Conservation (phyloP, 768 basidiomycete genomes). For the Amyloporia xantha region DNA sequence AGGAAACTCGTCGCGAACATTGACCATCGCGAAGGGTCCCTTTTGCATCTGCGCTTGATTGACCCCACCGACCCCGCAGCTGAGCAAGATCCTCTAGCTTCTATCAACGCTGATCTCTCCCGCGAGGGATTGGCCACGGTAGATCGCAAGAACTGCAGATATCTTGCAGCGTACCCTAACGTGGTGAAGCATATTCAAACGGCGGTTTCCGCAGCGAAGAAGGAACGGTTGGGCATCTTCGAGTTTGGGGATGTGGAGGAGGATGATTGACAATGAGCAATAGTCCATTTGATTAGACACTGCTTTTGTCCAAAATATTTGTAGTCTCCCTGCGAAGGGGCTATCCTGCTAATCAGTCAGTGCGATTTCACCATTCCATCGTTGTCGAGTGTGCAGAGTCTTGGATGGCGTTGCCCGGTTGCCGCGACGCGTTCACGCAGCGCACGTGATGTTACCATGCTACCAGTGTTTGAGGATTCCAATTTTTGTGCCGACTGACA, state of each 20-base stretch:
- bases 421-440: too few relatives aligned
- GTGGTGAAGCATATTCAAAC: conserved; percentile 60
- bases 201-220: conserved; percentile 58
- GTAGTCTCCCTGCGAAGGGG: too few relatives aligned
- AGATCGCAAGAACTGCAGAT: conserved; percentile 73
- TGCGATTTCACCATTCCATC: too few relatives aligned
- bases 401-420: too few relatives aligned
- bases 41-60: conserved; percentile 87
- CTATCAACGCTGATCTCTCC: conserved; percentile 85
- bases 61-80: conserved; percentile 74
- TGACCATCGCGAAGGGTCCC: conserved; percentile 73
- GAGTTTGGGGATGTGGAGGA: conserved; percentile 91
- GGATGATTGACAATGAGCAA: conserved; percentile 47
- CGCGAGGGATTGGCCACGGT: conserved; percentile 81
- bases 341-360: too few relatives aligned
- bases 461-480: too few relatives aligned
- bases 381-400: too few relatives aligned
- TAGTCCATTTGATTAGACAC: too few relatives aligned
- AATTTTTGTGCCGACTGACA: too few relatives aligned
- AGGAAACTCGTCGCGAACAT: conserved; percentile 95
- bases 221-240: conserved; percentile 75
- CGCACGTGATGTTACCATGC: too few relatives aligned
- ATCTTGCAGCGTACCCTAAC: conserved; percentile 62
- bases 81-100: conserved; percentile 61
- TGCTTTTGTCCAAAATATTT: too few relatives aligned